Evolutionary conservation across 768 basidiomycete genomes (phyloP), one percentile per base, ranked within the genome.

Genomic region (Cystofilobasidium bisporidii): DNA sequence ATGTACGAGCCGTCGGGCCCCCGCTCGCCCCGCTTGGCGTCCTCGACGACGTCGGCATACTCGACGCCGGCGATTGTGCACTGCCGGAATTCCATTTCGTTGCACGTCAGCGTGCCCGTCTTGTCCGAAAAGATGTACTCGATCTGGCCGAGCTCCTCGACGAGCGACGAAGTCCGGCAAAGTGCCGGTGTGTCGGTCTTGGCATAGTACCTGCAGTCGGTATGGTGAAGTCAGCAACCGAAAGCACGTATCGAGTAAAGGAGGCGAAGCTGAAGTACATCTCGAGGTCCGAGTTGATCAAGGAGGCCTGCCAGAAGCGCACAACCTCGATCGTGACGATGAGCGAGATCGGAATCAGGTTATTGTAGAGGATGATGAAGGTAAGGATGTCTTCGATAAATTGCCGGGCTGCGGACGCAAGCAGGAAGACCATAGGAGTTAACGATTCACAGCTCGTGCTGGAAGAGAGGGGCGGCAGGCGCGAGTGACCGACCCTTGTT

Each of bases 251-350:
- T n/a, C n/a, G n/a, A n/a, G n/a, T n/a, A n/a, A n/a, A n/a, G n/a
- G n/a, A n/a, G n/a, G n/a, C 18, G 20, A 30, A 43, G 43, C 12
- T 15, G 10, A 3, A n/a, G 33, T 9, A 68, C 94, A 99, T 98
- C 79, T 99, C 96, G 61, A 94, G 84, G 77, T 94, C 96, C 30
- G 84, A 91, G 77, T 98, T 99, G 81, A 99, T 99, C 62, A 97
- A 83, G 41, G 89, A 87, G 1, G 96, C 93, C 79, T 98, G 96
- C 76, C 96, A 92, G 74, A 87, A 98, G 77, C 97, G 97, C 79
- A 99, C 96, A 40, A 98, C 88, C 80, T 99, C 96, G 88, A 98
- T 98, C 4, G 96, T 98, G 72, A 99, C 96, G 73, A 98, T 94
- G 72, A 99, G 86, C 65, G 94, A 98, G 74, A 99, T 99, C 4